Evolutionary conservation across 2,329 filamentous ascomycete genomes (phyloP).

Genomic region (Drechslera avenae): DNA sequence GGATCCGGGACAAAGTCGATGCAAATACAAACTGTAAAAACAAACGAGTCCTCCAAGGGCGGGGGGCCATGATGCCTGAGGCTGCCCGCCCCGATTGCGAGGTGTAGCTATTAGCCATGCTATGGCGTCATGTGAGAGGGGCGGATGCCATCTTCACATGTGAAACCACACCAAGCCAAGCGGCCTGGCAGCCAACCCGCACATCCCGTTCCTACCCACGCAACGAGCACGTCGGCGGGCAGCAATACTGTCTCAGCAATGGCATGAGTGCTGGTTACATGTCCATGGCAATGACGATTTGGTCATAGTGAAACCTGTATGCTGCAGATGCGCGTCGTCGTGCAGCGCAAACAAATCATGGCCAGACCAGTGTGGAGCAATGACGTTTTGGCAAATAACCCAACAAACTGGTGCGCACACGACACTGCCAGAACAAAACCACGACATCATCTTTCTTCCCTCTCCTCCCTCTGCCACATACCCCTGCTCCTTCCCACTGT

Average conservation of each 20-base stretch:
- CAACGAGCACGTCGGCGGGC: slow-evolving; percentile 1
- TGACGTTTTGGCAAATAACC: slow-evolving; percentile 15
- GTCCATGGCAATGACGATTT: slow-evolving; percentile 20
- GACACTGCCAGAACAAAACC: slow-evolving; percentile 19
- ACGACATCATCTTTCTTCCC: slow-evolving; percentile 1
- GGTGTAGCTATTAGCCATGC: background rate
- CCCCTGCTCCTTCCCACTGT: slow-evolving; percentile 1
- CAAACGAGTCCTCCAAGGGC: background rate
- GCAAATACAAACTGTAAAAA: background rate
- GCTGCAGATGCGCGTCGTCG: slow-evolving; percentile 7
- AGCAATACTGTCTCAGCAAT: slow-evolving; percentile 1
- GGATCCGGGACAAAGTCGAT: background rate
- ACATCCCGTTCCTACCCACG: background rate
- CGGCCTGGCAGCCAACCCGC: slow-evolving; percentile 1
- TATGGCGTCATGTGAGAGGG: slow-evolving; percentile 19
- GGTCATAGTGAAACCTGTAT: slow-evolving; percentile 17
- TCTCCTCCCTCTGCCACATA: slow-evolving; percentile 1
- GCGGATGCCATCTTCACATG: slow-evolving; percentile 19
- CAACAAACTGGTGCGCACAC: slow-evolving; percentile 23
- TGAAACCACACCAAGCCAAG: slow-evolving; percentile 14
- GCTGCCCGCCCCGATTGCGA: background rate
- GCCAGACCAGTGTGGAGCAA: slow-evolving; percentile 12
- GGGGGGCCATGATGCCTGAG: background rate
- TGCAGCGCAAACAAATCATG: slow-evolving; percentile 14
- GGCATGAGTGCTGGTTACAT: background rate